Percentiles rank a stretch among this genome's conserved stretches.
phyloP scores from a whole-genome alignment of 2,329 filamentous ascomycete genomes.

The Cladosporium sp. region DNA sequence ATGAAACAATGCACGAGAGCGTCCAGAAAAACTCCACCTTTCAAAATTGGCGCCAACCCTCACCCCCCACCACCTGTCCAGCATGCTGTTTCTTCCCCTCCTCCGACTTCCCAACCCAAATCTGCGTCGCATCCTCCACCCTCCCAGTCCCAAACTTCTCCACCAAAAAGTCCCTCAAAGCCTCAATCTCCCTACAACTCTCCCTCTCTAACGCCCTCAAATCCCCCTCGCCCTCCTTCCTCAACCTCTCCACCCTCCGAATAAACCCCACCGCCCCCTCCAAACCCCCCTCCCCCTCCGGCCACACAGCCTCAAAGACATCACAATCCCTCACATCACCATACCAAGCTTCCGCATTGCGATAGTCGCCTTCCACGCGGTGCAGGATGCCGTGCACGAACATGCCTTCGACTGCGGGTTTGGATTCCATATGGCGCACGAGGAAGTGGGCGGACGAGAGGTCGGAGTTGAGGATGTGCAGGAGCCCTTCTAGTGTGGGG shows the following conservation, averaged over 20 bases:
- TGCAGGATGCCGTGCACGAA: slow-evolving; percentile 49
- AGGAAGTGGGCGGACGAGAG: slow-evolving; percentile 49
- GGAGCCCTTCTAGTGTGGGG: slow-evolving; percentile 45
- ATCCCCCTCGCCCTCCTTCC: slow-evolving; percentile 28
- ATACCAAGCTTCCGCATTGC: slow-evolving; percentile 47
- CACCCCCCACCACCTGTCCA: slow-evolving; percentile 42
- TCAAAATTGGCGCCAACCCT: slow-evolving; percentile 44
- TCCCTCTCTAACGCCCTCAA: slow-evolving; percentile 30
- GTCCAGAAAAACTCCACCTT: too few relatives aligned
- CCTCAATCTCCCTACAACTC: slow-evolving; percentile 37
- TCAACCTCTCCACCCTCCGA: slow-evolving; percentile 35
- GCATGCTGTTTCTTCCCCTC: slow-evolving; percentile 38
- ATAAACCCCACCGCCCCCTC: slow-evolving; percentile 30
- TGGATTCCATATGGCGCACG: slow-evolving; percentile 47
- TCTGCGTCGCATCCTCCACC: slow-evolving; percentile 40
- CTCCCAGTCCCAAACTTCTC: slow-evolving; percentile 41
- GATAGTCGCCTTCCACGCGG: slow-evolving; percentile 47
- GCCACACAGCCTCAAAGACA: slow-evolving; percentile 33
- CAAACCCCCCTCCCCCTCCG: slow-evolving; percentile 21
- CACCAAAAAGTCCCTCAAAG: slow-evolving; percentile 41
- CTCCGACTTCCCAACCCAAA: slow-evolving; percentile 39
- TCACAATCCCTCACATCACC: slow-evolving; percentile 38
- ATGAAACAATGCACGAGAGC: too few relatives aligned
- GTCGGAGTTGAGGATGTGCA: slow-evolving; percentile 50
- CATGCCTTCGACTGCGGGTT: slow-evolving; percentile 48